Conservation (phyloP, 2,329 filamentous ascomycete species). For the Cucurbitaria berberidis region DNA sequence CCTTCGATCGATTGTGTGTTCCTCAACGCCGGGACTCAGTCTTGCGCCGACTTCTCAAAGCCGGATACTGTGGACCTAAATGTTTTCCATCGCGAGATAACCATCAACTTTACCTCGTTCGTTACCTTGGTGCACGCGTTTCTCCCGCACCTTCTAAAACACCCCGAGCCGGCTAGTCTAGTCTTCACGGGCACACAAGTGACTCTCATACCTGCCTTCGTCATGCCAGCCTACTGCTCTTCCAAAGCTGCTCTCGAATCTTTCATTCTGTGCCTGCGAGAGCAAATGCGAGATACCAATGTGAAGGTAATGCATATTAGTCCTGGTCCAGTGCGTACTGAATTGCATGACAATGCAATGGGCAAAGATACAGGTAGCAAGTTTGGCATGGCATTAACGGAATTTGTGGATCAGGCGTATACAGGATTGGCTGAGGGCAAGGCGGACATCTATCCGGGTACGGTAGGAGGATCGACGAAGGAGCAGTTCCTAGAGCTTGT, state of each 20-base stretch:
- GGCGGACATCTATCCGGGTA: slow-evolving; percentile 52
- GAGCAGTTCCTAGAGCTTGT: slow-evolving; percentile 44
- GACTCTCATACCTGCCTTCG: slow-evolving; percentile 55
- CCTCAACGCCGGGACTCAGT: slow-evolving; percentile 64
- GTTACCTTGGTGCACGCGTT: slow-evolving; percentile 55
- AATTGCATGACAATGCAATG: slow-evolving; percentile 56
- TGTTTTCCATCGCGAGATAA: slow-evolving; percentile 52
- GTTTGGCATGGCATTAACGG: slow-evolving; percentile 57
- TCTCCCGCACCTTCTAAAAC: slow-evolving; percentile 52
- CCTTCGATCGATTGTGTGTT: slow-evolving; percentile 63
- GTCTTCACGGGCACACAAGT: slow-evolving; percentile 53
- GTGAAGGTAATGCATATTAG: slow-evolving; percentile 58
- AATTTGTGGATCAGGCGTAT: slow-evolving; percentile 57
- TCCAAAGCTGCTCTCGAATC: slow-evolving; percentile 61
- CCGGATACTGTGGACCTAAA: slow-evolving; percentile 53
- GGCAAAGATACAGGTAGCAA: slow-evolving; percentile 51
- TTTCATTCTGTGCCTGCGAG: slow-evolving; percentile 54
- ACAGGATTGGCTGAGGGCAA: slow-evolving; percentile 50
- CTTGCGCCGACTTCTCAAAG: slow-evolving; percentile 54
- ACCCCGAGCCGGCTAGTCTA: slow-evolving; percentile 29
- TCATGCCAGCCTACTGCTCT: slow-evolving; percentile 59
- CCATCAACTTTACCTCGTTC: slow-evolving; percentile 57
- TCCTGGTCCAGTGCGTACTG: slow-evolving; percentile 54
- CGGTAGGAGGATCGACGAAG: slow-evolving; percentile 30
- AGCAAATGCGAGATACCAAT: slow-evolving; percentile 48